Percentiles rank a stretch among this genome's conserved stretches.
phyloP scores from a whole-genome alignment of 495 filamentous ascomycete species.

The Hamigera avellanea region DNA sequence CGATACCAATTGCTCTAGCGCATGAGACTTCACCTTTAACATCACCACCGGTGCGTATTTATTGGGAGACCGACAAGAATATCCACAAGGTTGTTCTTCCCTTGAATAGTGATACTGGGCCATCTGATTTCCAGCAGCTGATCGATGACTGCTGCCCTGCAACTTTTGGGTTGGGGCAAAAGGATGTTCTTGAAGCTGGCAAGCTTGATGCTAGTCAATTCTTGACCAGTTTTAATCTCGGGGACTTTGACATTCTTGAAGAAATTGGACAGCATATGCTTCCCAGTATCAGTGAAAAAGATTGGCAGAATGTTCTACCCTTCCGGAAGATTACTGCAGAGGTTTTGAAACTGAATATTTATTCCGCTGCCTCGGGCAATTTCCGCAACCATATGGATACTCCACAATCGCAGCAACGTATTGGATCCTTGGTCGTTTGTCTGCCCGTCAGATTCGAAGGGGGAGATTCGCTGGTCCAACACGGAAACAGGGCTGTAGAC shows the following conservation, averaged over 20 bases:
- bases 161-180: neutral
- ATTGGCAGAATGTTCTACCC: neutral
- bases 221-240: neutral
- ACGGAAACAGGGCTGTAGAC: neutral
- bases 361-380: neutral
- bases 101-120: too few species aligned
- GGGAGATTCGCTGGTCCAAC: neutral
- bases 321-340: neutral
- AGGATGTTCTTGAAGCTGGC: neutral
- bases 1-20: too few species aligned
- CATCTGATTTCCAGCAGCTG: neutral
- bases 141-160: neutral
- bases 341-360: neutral
- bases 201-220: neutral
- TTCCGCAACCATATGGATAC: neutral
- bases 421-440: neutral
- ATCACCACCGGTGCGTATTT: too few species aligned
- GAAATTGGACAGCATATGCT: neutral
- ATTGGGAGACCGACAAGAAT: too few species aligned
- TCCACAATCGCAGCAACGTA: neutral
- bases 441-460: neutral
- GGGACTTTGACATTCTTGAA: neutral
- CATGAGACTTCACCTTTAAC: too few species aligned
- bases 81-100: too few species aligned
- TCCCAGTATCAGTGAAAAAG: neutral